These are phyloP conservation scores for Albatrellus sp. DNA, from an alignment of 1,284 basidiomycete species.

Conservation along the genomic window DNA sequence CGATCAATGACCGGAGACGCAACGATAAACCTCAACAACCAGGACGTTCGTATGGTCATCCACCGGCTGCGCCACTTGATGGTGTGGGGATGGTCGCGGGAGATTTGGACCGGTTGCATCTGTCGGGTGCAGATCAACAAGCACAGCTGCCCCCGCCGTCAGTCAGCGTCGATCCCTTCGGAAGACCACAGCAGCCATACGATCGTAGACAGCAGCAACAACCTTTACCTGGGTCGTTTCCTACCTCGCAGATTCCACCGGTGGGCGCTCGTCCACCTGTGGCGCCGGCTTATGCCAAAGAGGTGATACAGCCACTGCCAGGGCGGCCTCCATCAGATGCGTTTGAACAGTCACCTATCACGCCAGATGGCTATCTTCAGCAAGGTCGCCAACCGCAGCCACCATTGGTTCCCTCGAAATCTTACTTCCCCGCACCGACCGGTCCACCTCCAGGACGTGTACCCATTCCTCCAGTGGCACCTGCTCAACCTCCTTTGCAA, in stretches of 20 bases:
- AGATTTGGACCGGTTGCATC: constrained; percentile 38
- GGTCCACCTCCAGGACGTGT: constrained; percentile 19
- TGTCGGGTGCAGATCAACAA: constrained; percentile 19
- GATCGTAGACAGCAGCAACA: constrained; percentile 11
- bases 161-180: constrained; percentile 5
- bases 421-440: constrained; percentile 5
- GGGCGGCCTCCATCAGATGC: constrained; percentile 7
- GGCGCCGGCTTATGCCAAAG: constrained; percentile 9
- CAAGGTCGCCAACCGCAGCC: constrained; percentile 7
- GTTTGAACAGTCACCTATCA: constrained; percentile 6
- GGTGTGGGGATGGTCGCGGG: constrained; percentile 18
- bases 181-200: background rate
- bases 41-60: constrained; percentile 13
- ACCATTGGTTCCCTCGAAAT: constrained; percentile 11
- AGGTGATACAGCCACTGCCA: constrained; percentile 5
- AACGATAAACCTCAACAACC: constrained; percentile 26
- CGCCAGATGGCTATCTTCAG: constrained; percentile 5
- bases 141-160: constrained; percentile 3
- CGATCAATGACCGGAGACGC: constrained; percentile 49
- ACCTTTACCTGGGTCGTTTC: constrained; percentile 10
- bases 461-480: constrained; percentile 19
- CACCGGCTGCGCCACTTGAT: constrained; percentile 10
- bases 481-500: constrained; percentile 11
- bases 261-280: constrained; percentile 12
- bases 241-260: constrained; percentile 9